These are phyloP conservation scores for Corylus heterophylla DNA, from an alignment of 306 rosid genomes.

Conservation along the genomic window DNA sequence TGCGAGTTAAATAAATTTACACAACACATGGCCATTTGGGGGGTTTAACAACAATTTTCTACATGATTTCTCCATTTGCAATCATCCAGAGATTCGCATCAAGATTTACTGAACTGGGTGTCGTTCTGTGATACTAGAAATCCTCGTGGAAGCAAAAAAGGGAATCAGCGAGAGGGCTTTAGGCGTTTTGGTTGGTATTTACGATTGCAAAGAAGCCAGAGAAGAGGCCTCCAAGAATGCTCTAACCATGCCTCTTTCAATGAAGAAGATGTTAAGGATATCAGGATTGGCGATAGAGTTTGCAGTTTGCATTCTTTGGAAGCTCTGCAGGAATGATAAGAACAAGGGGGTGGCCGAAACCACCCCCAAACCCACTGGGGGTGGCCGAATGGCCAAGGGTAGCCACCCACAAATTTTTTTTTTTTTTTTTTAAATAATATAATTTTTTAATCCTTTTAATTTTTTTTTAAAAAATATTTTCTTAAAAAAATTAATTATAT, in stretches of 20 bases:
- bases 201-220: conserved; percentile 55
- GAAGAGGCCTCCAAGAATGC: conserved; percentile 58
- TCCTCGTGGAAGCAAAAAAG: conserved; percentile 64
- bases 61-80: conserved; percentile 46
- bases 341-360: neutral
- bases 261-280: conserved; percentile 72
- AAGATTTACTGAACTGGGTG: conserved; percentile 62
- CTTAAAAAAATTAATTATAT: no score
- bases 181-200: conserved; percentile 57
- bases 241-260: conserved; percentile 65
- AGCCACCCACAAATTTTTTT: no score
- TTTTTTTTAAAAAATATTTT: no score
- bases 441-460: no score
- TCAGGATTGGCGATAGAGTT: conserved; percentile 59
- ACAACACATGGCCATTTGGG: no score
- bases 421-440: no score
- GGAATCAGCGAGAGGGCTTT: conserved; percentile 61
- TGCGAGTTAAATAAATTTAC: no score
- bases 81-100: conserved; percentile 16
- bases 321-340: conserved; percentile 46
- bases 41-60: conserved; percentile 44
- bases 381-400: no score
- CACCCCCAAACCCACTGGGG: no score
- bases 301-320: conserved; percentile 67
- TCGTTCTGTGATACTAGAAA: conserved; percentile 62